These are phyloP conservation scores for Candida ulmi DNA, from an alignment of 805 yeast genomes.

Conservation along the genomic window DNA sequence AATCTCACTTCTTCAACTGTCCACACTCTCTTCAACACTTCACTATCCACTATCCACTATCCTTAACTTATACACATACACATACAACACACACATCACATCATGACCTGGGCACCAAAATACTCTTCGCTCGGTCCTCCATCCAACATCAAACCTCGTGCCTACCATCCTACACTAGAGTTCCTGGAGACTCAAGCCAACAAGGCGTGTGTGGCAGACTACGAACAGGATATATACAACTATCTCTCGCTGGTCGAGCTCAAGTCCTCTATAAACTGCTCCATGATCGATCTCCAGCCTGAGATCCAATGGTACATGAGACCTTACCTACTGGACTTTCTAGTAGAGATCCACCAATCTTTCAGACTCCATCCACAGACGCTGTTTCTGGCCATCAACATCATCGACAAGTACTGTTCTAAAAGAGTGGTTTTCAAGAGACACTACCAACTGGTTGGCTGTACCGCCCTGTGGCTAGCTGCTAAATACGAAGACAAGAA, in stretches of 20 bases:
- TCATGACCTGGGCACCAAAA: slow-evolving; percentile 16
- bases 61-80: too few species aligned
- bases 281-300: slow-evolving; percentile 80
- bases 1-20: neutral
- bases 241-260: slow-evolving; percentile 35
- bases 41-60: too few species aligned
- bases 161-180: slow-evolving; percentile 35
- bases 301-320: slow-evolving; percentile 78
- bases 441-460: slow-evolving; percentile 80
- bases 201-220: slow-evolving; percentile 34
- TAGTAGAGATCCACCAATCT: slow-evolving; percentile 60
- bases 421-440: slow-evolving; percentile 71
- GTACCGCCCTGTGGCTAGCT: slow-evolving; percentile 86
- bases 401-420: slow-evolving; percentile 82
- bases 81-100: too few species aligned
- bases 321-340: slow-evolving; percentile 69
- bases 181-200: slow-evolving; percentile 40
- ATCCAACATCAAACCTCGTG: slow-evolving; percentile 17
- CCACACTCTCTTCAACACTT: neutral
- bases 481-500: slow-evolving; percentile 70
- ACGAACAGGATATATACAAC: slow-evolving; percentile 34
- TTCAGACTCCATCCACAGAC: slow-evolving; percentile 60
- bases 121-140: slow-evolving; percentile 25
- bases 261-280: slow-evolving; percentile 22
- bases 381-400: slow-evolving; percentile 57